Evolutionary conservation across 305 asterid species (phyloP).

Genomic region (Petunia hybrid): DNA sequence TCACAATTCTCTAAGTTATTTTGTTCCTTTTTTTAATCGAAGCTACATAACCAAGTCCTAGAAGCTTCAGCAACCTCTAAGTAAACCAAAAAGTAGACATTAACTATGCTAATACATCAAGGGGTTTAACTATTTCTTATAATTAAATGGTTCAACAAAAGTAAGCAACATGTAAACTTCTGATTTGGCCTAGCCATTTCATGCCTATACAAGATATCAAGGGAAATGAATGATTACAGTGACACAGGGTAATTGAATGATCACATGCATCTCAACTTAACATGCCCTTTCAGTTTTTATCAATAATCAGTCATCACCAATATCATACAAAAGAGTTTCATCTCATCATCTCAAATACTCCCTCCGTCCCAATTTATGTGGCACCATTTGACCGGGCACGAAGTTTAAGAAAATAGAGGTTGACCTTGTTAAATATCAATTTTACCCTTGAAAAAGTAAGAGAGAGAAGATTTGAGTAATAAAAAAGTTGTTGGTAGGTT

Average conservation of each 20-base stretch:
- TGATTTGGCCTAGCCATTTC: background rate
- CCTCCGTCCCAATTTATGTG: no score
- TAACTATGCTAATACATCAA: background rate
- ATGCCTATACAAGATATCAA: background rate
- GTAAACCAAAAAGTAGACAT: background rate
- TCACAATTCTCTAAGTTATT: background rate
- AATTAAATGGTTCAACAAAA: background rate
- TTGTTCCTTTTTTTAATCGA: background rate
- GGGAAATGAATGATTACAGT: background rate
- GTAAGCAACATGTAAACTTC: background rate
- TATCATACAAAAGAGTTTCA: background rate
- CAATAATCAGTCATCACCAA: background rate
- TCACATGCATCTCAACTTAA: background rate
- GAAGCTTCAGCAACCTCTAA: background rate
- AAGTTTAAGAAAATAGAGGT: no score
- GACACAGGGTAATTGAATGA: background rate
- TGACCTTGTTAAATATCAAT: no score
- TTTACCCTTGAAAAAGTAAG: no score
- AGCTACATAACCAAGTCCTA: background rate
- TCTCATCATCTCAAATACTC: slow-evolving; percentile 16
- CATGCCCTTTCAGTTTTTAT: slow-evolving; percentile 4
- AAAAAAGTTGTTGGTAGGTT: no score
- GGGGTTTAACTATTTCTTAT: background rate
- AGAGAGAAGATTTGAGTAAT: no score
- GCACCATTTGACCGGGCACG: no score